Evolutionary conservation across 257 asterid genomes (phyloP), one percentile per base, ranked within the genome.

Genomic region (Solanum lycopersicoides): DNA sequence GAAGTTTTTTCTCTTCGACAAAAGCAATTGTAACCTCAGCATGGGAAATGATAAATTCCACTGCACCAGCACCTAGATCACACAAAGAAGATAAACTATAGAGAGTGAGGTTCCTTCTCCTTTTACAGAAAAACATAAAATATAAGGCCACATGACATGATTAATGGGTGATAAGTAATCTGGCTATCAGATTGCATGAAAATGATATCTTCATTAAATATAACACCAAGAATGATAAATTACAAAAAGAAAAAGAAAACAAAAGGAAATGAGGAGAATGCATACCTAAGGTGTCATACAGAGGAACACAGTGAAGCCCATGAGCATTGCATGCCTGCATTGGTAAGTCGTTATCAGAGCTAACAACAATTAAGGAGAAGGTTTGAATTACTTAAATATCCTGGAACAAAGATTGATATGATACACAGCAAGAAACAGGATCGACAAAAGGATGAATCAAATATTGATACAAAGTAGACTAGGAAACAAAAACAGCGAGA

Each of bases 281-380:
- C 92, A 65, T 95, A 95, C 99, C 99, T 92, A 97, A 93, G 37
- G 99, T 95, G 93, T 97, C 99, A 79, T 97, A 97, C 68, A 97
- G 87, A 74, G 99, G 99, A 88, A 97, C 97, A 88, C 98, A 95
- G 86, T 91, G 91, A 53, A 97, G 95, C 47, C 98, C 99, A 88
- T 95, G 99, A 89, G 98, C 98, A 93, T 97, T 97, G 87, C 99
- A 97, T 20, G 99, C 99, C 99, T 97, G 95, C 95, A 93, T 73
- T 59, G 87, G 41, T 86, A 86, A 83, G 30, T 87, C 44, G 45
- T 39, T 68, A 85, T 91, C 87, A 92, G 77, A 83, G 56, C 34
- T 85, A 60, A 85, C 47, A 32, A 50, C 32, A 30, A 86, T 86
- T 72, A 80, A 9, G 73, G 28, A 72, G 15, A 37, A 59, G 71